Evolutionary conservation across 176 grass and related monocot species (phyloP).

Genomic region (Oryza glumipatula): DNA sequence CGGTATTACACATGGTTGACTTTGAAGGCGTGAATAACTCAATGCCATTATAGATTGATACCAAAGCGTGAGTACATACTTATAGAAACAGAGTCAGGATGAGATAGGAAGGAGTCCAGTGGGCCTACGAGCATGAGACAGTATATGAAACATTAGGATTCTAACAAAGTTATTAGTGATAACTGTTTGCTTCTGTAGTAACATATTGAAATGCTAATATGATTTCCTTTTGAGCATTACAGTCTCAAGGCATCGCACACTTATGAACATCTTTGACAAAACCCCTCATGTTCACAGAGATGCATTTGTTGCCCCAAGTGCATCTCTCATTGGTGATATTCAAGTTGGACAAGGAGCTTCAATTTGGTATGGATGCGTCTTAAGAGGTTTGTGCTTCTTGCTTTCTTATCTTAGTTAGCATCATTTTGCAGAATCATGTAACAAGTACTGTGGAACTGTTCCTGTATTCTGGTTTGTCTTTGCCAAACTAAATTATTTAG

Average conservation of each 20-base stretch:
- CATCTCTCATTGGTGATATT: constrained; percentile 91
- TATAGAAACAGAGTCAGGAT: too few relatives aligned
- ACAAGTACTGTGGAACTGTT: not conserved
- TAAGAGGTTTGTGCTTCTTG: constrained; percentile 70
- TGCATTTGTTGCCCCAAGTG: constrained; percentile 97
- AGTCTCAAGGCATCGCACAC: constrained; percentile 94
- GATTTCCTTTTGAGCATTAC: constrained; percentile 28
- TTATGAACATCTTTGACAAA: constrained; percentile 93
- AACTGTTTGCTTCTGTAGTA: constrained; percentile 9
- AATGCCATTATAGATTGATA: too few relatives aligned
- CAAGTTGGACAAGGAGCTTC: constrained; percentile 86
- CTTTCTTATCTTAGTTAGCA: not conserved
- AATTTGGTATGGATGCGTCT: constrained; percentile 96
- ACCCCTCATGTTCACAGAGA: constrained; percentile 72
- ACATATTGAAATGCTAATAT: constrained; percentile 33
- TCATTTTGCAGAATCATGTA: constrained; percentile 11
- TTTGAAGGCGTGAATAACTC: too few relatives aligned
- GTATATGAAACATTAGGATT: too few relatives aligned
- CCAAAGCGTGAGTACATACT: too few relatives aligned
- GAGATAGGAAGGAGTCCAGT: too few relatives aligned
- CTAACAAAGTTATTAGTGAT: not conserved
- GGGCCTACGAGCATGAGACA: too few relatives aligned
- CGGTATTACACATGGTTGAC: not conserved
- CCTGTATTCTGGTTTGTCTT: not conserved
- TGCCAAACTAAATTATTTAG: not conserved